Base-by-base conservation (phyloP, 2,329 filamentous ascomycete genomes). In the Torrubiella hemipterigena region DNA sequence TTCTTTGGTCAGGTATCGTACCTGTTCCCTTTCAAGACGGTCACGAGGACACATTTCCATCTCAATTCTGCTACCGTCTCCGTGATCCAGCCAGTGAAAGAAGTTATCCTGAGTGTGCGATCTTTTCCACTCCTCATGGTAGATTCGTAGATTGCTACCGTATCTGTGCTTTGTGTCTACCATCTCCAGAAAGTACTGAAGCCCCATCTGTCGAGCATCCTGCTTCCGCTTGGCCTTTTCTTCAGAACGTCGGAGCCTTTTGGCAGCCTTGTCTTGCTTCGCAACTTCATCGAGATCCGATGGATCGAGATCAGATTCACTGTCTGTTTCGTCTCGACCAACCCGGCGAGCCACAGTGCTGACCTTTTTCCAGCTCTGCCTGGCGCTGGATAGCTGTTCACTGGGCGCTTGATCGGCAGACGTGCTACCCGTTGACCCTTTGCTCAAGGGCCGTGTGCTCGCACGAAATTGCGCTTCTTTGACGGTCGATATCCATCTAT, bases 41-140 rank as follows among this genome's bases (percentile, higher is more conserved):
- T 82, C 77, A 21, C 87, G 67, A 2, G 84, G 77, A 40, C 85
- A 85, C 0, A 72, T 67, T 4, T 74, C 68, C 10, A 89, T 59
- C 39, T 89, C 79, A 26, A 91, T 50, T 23, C 69, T 53, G 42
- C 63, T 74, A 0, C 87, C 87, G 29, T 78, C 77, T 5, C 87
- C 87, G 36, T 81, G 66, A 49, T 95, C 87, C 2, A 94, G 64
- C 86, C 87, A 94, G 56, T 86, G 89, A 52, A 94, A 94, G 65
- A 87, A 95, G 49, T 91, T 93, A 50, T 94, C 80, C 5, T 75
- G 71, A 0, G 84, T 89, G 17, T 81, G 64, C 2, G 73, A 63
- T 37, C 69, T 73, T 52, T 85, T 85, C 87, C 87, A 95, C 41
- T 81, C 74, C 36, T 75, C 72, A 47, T 95, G 87, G 44, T 94